Base-by-base conservation (phyloP, 768 basidiomycete genomes). In the Pleurotus cornucopiae region DNA sequence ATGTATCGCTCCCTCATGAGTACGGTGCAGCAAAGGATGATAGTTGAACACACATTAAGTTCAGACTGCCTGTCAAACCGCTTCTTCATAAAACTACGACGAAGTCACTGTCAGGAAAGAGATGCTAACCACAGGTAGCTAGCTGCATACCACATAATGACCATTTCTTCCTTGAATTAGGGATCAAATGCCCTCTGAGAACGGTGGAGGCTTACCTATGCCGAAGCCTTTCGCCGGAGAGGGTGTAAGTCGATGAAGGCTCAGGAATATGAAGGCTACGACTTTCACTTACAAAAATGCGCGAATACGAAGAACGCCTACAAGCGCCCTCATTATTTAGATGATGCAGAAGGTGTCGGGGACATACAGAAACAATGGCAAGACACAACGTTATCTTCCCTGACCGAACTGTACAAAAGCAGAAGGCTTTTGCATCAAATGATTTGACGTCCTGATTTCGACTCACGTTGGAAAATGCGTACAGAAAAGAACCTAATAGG, bases 391-490 rank as follows among this genome's bases (percentile, higher is more conserved):
- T 70, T 30, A 65, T 52, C 6, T 55, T 63, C 34, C 60, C 59
- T 0, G 69, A 63, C 55, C 73, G 71, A 23, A 79, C 76, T 77
- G 53, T 20, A 20, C 20, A 20, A 20, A 20, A 30, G 14, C 1
- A 14, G 20, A 20, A 20, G 2, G 2, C 2, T 20, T 20, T 20
- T 2, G 20, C 20, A 20, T 20, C 20, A 20, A 2, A 20, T 20
- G 20, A 20, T 20, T 20, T 20, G 20, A 20, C 20, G 20, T 20
- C 13, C 13, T 37, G 34, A 3, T 18, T 6, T 25, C 13, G 30
- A 62, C 72, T n/a, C 65, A 76, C 76, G 58, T 23, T 66, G 58
- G 53, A 67, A 69, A 49, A 78, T 76, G 23, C 73, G 67, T 51
- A 67, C 66, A 11, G 73, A 72, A 55, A 77, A 76, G 54, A 73